Percentiles rank a stretch among this genome's conserved stretches.
These are phyloP conservation scores for Hypomyces perniciosus DNA, from an alignment of 2,329 filamentous ascomycete species.

Conservation along the genomic window DNA sequence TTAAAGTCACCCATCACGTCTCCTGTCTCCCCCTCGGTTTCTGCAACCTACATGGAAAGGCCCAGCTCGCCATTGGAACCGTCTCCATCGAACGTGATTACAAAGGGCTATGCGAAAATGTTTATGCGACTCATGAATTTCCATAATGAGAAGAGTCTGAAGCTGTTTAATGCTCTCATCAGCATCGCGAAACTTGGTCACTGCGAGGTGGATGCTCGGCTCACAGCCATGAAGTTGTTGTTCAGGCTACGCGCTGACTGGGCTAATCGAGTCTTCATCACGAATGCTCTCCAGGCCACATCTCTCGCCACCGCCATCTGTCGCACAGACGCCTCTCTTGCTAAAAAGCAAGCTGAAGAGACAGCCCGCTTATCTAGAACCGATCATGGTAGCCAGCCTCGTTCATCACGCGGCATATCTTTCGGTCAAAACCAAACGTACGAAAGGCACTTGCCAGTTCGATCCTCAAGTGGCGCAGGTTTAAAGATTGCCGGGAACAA, in stretches of 20 bases:
- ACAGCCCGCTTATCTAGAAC: constrained; percentile 37
- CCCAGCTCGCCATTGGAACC: constrained; percentile 26
- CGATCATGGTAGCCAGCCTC: constrained; percentile 33
- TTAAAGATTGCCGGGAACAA: constrained; percentile 13
- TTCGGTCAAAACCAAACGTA: constrained; percentile 41
- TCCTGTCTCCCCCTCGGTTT: constrained; percentile 21
- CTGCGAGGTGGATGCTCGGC: constrained; percentile 61
- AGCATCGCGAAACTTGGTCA: constrained; percentile 54
- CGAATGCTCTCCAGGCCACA: constrained; percentile 63
- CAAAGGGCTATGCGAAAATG: constrained; percentile 64
- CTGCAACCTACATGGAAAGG: constrained; percentile 17
- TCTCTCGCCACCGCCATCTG: constrained; percentile 66
- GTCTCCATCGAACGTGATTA: constrained; percentile 64
- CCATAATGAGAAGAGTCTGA: constrained; percentile 58
- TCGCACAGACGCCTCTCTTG: constrained; percentile 51
- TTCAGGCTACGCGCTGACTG: constrained; percentile 81
- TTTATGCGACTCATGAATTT: constrained; percentile 68
- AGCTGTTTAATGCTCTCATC: constrained; percentile 58
- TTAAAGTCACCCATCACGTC: constrained; percentile 36
- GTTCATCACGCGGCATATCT: constrained; percentile 46
- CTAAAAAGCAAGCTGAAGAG: constrained; percentile 47
- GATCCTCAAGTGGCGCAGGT: constrained; percentile 35
- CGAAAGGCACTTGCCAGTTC: constrained; percentile 36
- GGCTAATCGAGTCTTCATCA: constrained; percentile 68
- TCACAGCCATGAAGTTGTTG: constrained; percentile 70